phyloP scores from a whole-genome alignment of 331 rosid genomes.

The Acacia concinna region DNA sequence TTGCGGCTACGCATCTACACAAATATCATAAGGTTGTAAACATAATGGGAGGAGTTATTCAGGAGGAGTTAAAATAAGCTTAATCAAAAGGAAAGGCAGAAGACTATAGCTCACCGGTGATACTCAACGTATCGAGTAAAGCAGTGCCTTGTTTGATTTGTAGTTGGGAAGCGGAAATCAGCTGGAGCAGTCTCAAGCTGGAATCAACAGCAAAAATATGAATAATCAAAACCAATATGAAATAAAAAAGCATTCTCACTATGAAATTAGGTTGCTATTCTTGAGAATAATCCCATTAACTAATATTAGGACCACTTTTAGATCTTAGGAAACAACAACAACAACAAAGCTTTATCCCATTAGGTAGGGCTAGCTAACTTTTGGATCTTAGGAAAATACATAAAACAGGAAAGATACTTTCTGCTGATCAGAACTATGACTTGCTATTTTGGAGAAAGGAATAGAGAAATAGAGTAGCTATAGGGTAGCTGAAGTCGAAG shows the following conservation, averaged over 20 bases:
- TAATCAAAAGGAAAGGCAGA: neutral
- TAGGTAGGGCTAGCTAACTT: too few species aligned
- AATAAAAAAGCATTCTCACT: neutral
- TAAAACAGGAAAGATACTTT: too few species aligned
- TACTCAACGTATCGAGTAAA: conserved; percentile 73
- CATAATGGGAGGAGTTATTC: neutral
- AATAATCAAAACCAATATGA: conserved; percentile 6
- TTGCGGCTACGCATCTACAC: conserved; percentile 61
- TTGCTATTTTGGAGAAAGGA: too few species aligned
- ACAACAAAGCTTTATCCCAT: too few species aligned
- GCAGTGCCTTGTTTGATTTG: conserved; percentile 88
- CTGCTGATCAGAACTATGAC: too few species aligned
- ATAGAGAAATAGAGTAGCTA: too few species aligned
- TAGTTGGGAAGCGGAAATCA: conserved; percentile 83
- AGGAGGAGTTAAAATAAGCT: neutral
- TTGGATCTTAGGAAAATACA: too few species aligned
- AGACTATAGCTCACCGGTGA: conserved; percentile 50
- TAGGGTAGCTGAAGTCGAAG: too few species aligned
- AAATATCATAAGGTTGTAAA: neutral
- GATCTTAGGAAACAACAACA: too few species aligned
- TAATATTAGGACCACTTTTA: too few species aligned
- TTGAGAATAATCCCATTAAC: neutral
- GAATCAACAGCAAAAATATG: conserved; percentile 24
- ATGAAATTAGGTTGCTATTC: neutral
- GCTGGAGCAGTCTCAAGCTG: conserved; percentile 88